Conservation (phyloP, 2,329 filamentous ascomycete species). For the Didymella pomorum region DNA sequence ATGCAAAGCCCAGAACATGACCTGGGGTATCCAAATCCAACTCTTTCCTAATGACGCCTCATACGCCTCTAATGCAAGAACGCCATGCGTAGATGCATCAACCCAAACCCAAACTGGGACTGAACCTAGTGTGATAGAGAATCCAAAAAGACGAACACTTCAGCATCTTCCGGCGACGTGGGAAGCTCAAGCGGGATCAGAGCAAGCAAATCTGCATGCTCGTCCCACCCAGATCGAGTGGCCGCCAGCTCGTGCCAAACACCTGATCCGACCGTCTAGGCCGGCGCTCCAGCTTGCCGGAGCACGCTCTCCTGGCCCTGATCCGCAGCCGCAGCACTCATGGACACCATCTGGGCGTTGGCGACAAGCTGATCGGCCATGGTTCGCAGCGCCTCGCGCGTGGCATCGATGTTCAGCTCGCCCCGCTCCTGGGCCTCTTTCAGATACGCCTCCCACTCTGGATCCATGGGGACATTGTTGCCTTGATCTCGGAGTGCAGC, state of each 20-base stretch:
- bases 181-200: background rate
- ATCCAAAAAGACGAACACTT: background rate
- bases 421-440: slow-evolving; percentile 74
- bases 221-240: too few relatives aligned
- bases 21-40: slow-evolving; percentile 1
- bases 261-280: slow-evolving; percentile 5
- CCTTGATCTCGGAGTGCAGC: slow-evolving; percentile 70
- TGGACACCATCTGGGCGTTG: slow-evolving; percentile 30
- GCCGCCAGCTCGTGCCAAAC: too few relatives aligned
- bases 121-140: background rate
- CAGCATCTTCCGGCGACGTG: background rate
- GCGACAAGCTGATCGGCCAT: slow-evolving; percentile 43
- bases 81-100: background rate
- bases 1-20: background rate
- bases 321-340: slow-evolving; percentile 16
- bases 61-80: slow-evolving; percentile 2
- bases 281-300: slow-evolving; percentile 22
- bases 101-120: background rate
- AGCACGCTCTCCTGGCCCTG: slow-evolving; percentile 1
- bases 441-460: slow-evolving; percentile 78
- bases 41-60: background rate
- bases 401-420: slow-evolving; percentile 48
- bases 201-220: too few relatives aligned
- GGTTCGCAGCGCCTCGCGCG: slow-evolving; percentile 40
- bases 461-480: slow-evolving; percentile 69